Base-by-base conservation (phyloP, 1,139 yeast genomes). In the Zhuliangozyma parablackwelliae region DNA sequence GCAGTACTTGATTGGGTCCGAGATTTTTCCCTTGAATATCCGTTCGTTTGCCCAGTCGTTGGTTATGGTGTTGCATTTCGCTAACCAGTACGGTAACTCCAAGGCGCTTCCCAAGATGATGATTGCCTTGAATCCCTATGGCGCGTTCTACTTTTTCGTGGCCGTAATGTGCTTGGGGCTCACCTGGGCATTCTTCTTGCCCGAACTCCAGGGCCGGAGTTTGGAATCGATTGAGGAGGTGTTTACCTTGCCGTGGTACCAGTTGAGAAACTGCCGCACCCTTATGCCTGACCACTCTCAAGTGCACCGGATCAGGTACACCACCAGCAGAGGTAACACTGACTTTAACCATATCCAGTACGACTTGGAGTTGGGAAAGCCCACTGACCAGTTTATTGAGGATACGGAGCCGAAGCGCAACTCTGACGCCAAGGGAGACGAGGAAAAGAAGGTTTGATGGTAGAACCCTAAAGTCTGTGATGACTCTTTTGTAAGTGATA, bases 11-110 rank as follows among this genome's bases (percentile, higher is more conserved):
- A 57, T 78, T 46, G 79, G 78, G 36, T 67, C 82, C 5, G 84
- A 78, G 54, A 67, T 78, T 37, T 71, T 78, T 55, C 84, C 84
- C 21, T 61, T 78, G 48, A 65, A 70, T 42, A 66, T 75, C 32
- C 64, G 84, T 49, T 69, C 74, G 9, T 59, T 74, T 46, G 82
- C 81, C 23, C 76, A 73, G 41, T 69, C 80, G 1, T 44, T 72
- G 29, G 67, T 74, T 40, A 78, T 78, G 84, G 69, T 68, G 5
- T 63, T 77, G 50, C 84, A 79, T 53, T 78, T 74, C 48, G 73
- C 71, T 26, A 75, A 74, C 56, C 83, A 78, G 53, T 79, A 72
- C 49, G 81, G 80, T 47, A 76, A 75, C 54, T 71, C 81, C 16
- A 76, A 73, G 51, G 82, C 82, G 0, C 49, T 75, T 33, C 82